Percentiles rank a stretch among this genome's conserved stretches.
These are phyloP conservation scores for Boechera stricta DNA, from an alignment of 345 rosid species.

Conservation along the genomic window DNA sequence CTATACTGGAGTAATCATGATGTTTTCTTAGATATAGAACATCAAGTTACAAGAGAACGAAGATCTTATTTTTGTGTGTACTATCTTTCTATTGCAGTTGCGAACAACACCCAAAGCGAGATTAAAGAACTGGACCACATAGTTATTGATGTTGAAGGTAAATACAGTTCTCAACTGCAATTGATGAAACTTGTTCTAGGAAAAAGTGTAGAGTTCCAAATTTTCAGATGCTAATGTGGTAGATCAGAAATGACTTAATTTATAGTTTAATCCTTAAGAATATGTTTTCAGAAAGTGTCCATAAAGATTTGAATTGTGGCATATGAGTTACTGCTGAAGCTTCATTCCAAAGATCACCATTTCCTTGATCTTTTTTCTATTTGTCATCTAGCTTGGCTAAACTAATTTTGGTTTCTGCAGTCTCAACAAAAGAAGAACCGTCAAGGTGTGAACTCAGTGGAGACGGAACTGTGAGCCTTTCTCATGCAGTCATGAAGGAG, in stretches of 20 bases:
- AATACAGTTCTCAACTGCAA: constrained; percentile 8
- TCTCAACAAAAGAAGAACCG: constrained; percentile 36
- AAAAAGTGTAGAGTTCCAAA: constrained; percentile 17
- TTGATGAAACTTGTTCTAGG: constrained; percentile 12
- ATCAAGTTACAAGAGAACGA: neutral
- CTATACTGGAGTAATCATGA: neutral
- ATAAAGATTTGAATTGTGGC: neutral
- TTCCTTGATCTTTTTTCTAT: constrained; percentile 14
- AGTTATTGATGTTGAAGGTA: constrained; percentile 39
- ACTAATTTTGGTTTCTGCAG: constrained; percentile 39
- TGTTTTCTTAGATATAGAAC: neutral
- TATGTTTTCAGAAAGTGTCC: neutral
- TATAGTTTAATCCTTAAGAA: neutral
- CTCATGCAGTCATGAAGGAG: neutral
- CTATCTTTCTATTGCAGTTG: constrained; percentile 26
- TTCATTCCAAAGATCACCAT: constrained; percentile 1
- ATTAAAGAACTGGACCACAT: neutral
- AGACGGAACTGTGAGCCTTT: constrained; percentile 52
- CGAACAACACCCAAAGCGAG: constrained; percentile 11
- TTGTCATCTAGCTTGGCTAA: constrained; percentile 17
- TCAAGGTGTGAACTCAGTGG: constrained; percentile 39
- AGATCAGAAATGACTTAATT: neutral
- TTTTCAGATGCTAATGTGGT: constrained; percentile 31
- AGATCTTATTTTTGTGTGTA: too few species aligned
- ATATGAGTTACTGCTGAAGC: constrained; percentile 45